phyloP scores from a whole-genome alignment of 192 early-diverging fungal species.

The Globomyces pollinis-pini region DNA sequence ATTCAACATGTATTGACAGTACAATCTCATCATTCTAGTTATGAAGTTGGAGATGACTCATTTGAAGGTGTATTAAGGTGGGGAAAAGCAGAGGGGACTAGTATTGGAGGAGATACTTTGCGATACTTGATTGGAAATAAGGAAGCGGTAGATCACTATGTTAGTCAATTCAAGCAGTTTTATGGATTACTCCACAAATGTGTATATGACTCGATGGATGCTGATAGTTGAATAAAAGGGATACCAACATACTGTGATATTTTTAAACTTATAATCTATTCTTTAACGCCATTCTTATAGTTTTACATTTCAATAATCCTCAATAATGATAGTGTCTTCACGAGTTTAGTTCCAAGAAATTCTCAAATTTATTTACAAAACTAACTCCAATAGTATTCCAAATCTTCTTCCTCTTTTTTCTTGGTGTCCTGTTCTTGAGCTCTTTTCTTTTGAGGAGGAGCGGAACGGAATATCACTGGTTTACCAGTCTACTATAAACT shows the following conservation, averaged over 20 bases:
- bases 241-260: too few relatives aligned
- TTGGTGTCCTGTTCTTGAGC: conserved; percentile 46
- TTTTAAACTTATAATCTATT: too few relatives aligned
- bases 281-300: too few relatives aligned
- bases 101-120: conserved; percentile 1
- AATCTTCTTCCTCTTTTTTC: conserved; percentile 38
- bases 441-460: conserved; percentile 54
- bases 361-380: too few relatives aligned
- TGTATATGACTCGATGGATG: not conserved
- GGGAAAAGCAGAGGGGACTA: conserved; percentile 21
- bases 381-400: conserved; percentile 26
- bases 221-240: too few relatives aligned
- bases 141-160: conserved; percentile 14
- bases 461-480: conserved; percentile 48
- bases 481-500: conserved; percentile 37
- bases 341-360: too few relatives aligned
- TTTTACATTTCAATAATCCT: too few relatives aligned
- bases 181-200: conserved; percentile 13
- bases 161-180: conserved; percentile 11
- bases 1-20: conserved; percentile 25
- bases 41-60: conserved; percentile 15
- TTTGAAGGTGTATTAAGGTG: conserved; percentile 23
- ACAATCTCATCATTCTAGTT: too few relatives aligned
- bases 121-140: conserved; percentile 21
- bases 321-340: too few relatives aligned